Base-by-base conservation (phyloP, 495 filamentous ascomycete genomes). In the Xylaria curta region DNA sequence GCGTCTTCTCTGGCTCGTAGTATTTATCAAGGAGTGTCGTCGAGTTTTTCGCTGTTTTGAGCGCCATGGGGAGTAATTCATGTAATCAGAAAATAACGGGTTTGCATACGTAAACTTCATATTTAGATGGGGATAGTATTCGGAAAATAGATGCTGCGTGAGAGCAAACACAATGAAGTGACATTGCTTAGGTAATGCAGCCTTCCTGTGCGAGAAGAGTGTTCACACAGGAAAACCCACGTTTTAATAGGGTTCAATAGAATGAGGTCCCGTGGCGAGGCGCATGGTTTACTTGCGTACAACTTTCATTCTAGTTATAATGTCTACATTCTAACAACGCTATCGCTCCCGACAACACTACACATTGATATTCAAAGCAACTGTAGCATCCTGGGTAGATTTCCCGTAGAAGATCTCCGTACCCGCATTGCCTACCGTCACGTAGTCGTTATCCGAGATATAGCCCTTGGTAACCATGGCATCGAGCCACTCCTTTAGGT, bases 401-500 rank as follows among this genome's bases (percentile, higher is more conserved):
- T 81, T 75, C 5, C 80, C 79, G 44, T 78, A 82, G 36, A 82
- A 81, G 71, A 82, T 76, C 76, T 82, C 80, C 0, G 80, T 80
- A 70, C 81, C 81, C n/a, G 81, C 80, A 70, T 82, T 82, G 10
- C 80, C 81, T 17, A 81, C 76, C 56, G 80, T 82, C 21, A 82
- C 75, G 73, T 77, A 82, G 3, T 78, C 77, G 26, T 58, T 68
- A 38, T 66, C 64, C 2, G 73, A 69, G 72, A 82, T 77, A 12
- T 72, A 72, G 7, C 79, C 79, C 54, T 75, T 59, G 5, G 74
- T 64, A 5, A 77, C 78, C 66, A 83, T 66, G 13, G 75, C 77
- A 26, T 79, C 58, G 26, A 83, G 75, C 81, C 81, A 83, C 5
- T 83, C 77, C 76, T 80, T 82, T 40, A 83, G 74, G 59, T 83